phyloP scores from a whole-genome alignment of 208 protist species.

The Blastocrithidia nonstop region DNA sequence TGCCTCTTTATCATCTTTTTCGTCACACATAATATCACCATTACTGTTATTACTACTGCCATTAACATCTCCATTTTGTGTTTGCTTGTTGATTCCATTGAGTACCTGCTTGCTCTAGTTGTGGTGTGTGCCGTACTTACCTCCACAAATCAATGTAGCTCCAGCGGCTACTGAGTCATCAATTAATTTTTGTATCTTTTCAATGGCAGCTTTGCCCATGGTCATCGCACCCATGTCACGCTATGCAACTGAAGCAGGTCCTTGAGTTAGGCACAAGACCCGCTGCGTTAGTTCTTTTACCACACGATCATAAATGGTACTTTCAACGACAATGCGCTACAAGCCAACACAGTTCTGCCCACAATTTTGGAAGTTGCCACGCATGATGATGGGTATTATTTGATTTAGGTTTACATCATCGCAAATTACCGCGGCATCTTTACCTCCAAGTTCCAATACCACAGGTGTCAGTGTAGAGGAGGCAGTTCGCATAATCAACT shows the following conservation, averaged over 20 bases:
- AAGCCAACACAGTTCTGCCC: constrained; percentile 89
- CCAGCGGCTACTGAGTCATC: constrained; percentile 78
- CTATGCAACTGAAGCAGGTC: constrained; percentile 42
- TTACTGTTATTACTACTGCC: no score
- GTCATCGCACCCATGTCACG: constrained; percentile 89
- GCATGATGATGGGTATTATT: constrained; percentile 77
- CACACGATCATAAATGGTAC: constrained; percentile 81
- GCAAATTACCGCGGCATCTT: constrained; percentile 87
- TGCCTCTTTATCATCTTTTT: no score
- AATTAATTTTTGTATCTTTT: constrained; percentile 85
- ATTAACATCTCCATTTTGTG: no score
- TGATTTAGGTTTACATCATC: constrained; percentile 85
- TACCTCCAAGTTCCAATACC: constrained; percentile 91
- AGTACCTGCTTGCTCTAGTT: no score
- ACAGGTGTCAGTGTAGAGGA: constrained; percentile 83
- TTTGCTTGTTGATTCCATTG: no score
- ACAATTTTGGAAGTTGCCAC: constrained; percentile 85
- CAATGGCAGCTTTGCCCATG: constrained; percentile 77
- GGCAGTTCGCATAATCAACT: constrained; percentile 85
- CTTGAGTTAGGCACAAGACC: constrained; percentile 68
- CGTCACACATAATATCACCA: no score
- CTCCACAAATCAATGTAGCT: constrained; percentile 77
- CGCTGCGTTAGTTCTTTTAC: constrained; percentile 27
- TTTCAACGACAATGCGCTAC: constrained; percentile 76
- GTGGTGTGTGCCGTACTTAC: no score